Evolutionary conservation across 805 yeast genomes (phyloP), one percentile per base, ranked within the genome.

Genomic region (Cyberlindnera mrakii): DNA sequence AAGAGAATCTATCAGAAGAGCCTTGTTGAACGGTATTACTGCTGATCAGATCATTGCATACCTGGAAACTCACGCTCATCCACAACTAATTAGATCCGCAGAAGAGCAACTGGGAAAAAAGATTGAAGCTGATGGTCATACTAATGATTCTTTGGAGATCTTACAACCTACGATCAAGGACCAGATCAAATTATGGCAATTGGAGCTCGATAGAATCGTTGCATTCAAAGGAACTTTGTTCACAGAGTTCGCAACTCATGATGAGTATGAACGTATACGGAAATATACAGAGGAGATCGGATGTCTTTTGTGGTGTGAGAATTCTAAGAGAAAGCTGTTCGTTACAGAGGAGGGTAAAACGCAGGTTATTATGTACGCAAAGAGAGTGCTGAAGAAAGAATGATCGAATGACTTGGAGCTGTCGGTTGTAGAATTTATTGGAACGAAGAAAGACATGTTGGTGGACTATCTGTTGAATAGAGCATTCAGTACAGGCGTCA

Each of bases 101-200:
- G 87, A 84, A 50, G 88, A 80, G 40, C 75, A 67, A 42, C 58
- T 81, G 33, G 80, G 77, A 46, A 84, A 82, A 54, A 82, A 82
- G 58, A 59, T 79, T 40, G 93, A 84, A 47, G 74, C 80, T 46
- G 70, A 66, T 35, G 59, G 67, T 6, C 67, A 66, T 13, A 64
- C 72, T 7, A 73, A 74, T 48, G 75, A 79, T 51, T 59, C 74
- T 49, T 54, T 80, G 45, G 81, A 82, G 57, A 68, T 93, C 11
- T 61, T 85, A 6, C 98, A 98, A 4, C 96, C 98, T 0, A 93
- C 96, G 0, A 96, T 93, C n/a, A 85, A 87, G 1, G 99, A 93
- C 64, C 99, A 93, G 62, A 86, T 93, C 53, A 82, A 81, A 59
- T 71, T 93, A 41, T 93, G 99, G 99, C 98, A 93, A 67, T 70